phyloP scores from a whole-genome alignment of 495 filamentous ascomycete species.

The Penicillium antarcticum region DNA sequence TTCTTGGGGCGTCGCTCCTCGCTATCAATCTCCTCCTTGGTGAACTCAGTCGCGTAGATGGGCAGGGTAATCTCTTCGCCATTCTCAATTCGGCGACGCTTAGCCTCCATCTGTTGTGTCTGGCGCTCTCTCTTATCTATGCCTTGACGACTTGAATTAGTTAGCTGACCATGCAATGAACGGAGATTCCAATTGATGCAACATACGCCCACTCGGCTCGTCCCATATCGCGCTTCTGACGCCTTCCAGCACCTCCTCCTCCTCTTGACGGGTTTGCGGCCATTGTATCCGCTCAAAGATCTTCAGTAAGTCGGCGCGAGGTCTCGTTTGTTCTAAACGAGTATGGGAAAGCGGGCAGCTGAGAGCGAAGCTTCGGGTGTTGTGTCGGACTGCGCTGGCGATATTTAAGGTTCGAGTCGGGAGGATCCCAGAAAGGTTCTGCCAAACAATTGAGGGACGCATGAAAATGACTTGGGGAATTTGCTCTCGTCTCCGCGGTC shows the following conservation, averaged over 20 bases:
- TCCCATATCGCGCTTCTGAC: slow-evolving; percentile 66
- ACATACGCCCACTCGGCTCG: slow-evolving; percentile 62
- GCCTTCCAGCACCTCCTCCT: slow-evolving; percentile 37
- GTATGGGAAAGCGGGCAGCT: background rate
- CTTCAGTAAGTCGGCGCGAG: slow-evolving; percentile 17
- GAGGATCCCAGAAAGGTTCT: slow-evolving; percentile 8
- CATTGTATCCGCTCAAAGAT: slow-evolving; percentile 30
- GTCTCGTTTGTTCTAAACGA: slow-evolving; percentile 4
- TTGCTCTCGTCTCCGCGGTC: background rate
- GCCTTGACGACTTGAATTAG: slow-evolving; percentile 56
- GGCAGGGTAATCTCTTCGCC: slow-evolving; percentile 38
- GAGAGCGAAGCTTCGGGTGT: background rate
- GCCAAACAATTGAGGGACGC: slow-evolving; percentile 16
- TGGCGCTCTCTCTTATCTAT: slow-evolving; percentile 64
- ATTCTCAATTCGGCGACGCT: slow-evolving; percentile 55
- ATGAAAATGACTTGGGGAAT: slow-evolving; percentile 13
- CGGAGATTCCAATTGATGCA: background rate
- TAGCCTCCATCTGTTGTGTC: slow-evolving; percentile 51
- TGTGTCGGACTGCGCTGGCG: background rate
- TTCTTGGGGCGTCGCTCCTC: slow-evolving; percentile 87
- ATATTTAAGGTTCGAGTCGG: background rate
- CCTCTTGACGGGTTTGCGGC: slow-evolving; percentile 40
- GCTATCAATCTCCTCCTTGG: slow-evolving; percentile 74
- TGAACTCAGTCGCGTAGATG: slow-evolving; percentile 56
- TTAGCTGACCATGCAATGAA: slow-evolving; percentile 44